Percentiles rank a stretch among this genome's conserved stretches.
Conservation (phyloP, 352 stramenopile genomes). For the Globisporangium apiculatum region DNA sequence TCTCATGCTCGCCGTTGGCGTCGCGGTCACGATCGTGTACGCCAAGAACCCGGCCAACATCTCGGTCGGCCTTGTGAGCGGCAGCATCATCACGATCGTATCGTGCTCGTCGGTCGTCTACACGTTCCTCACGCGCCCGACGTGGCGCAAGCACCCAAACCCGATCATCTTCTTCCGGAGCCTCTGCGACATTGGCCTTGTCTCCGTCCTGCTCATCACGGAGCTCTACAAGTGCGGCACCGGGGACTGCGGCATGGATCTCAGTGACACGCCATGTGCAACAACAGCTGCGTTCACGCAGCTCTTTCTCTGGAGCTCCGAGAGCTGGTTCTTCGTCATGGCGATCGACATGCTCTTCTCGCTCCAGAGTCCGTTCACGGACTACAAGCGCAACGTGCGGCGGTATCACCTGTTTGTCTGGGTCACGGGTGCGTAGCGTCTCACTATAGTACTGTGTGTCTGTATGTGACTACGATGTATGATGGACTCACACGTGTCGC, state of each 20-base stretch:
- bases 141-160: slow-evolving; percentile 84
- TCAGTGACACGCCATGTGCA: slow-evolving; percentile 43
- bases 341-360: slow-evolving; percentile 83
- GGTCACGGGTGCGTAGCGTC: slow-evolving; percentile 37
- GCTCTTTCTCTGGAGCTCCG: slow-evolving; percentile 83
- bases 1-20: slow-evolving; percentile 53
- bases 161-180: slow-evolving; percentile 84
- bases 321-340: slow-evolving; percentile 89
- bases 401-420: slow-evolving; percentile 83
- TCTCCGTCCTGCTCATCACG: slow-evolving; percentile 65
- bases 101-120: slow-evolving; percentile 66
- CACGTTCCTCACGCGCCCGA: slow-evolving; percentile 71
- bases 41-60: slow-evolving; percentile 43
- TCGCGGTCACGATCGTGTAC: slow-evolving; percentile 47
- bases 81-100: slow-evolving; percentile 72
- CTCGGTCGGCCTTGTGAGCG: slow-evolving; percentile 67
- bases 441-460: slow-evolving; percentile 1
- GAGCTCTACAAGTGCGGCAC: slow-evolving; percentile 77
- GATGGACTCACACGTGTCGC: not conserved
- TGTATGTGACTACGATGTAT: not conserved
- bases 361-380: slow-evolving; percentile 82
- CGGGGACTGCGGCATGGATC: slow-evolving; percentile 24
- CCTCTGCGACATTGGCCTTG: slow-evolving; percentile 77
- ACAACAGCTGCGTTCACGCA: slow-evolving; percentile 70
- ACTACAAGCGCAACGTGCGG: slow-evolving; percentile 83